Evolutionary conservation across 1,284 basidiomycete species (phyloP), one percentile per base, ranked within the genome.

Genomic region (Leucoagaricus sp.): DNA sequence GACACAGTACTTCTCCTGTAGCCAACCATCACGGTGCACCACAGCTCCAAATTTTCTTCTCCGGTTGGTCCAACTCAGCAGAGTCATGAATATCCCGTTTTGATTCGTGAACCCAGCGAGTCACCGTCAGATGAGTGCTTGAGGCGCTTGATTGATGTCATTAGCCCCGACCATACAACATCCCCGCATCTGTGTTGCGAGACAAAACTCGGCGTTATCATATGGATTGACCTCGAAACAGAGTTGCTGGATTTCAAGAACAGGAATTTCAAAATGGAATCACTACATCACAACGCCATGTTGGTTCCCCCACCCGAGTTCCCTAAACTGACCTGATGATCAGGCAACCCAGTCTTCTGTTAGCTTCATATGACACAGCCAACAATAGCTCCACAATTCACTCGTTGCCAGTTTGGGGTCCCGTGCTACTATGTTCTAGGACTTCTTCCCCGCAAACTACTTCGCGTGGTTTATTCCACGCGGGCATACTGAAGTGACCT

Each of bases 311-410:
- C 51, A 52, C 28, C 29, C 9, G 10, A 44, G 41, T 33, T 33
- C 28, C 51, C n/a, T 33, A 19, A 26, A 23, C n/a, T 36, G 29
- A 45, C 41, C 42, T 53, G 42, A 17, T 45, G 51, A 46, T 45
- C 51, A 45, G 28, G 31, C 19, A 26, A 8, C 13, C 12, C 23
- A n/a, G 4, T 31, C 23, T 36, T 45, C 26, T 45, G 42, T 53
- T 36, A 26, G 50, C 40, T 38, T 53, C 51, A 34, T 13, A 45
- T 53, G 51, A 53, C 51, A 21, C 9, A 10, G 7, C 29, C 26
- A 53, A 34, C 51, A 53, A 53, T 45, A 34, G 40, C 40, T n/a
- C 40, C 29, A 4, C 23, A 25, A n/a, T 31, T n/a, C 25, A 40
- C 36, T 19, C 25, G 23, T 50, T 50, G 17, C 36, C 34, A 12